A percentile compares a stretch with the other conserved stretches of the same genome.
Conservation (phyloP, 441 rosid species). For the Geranium incanum region DNA sequence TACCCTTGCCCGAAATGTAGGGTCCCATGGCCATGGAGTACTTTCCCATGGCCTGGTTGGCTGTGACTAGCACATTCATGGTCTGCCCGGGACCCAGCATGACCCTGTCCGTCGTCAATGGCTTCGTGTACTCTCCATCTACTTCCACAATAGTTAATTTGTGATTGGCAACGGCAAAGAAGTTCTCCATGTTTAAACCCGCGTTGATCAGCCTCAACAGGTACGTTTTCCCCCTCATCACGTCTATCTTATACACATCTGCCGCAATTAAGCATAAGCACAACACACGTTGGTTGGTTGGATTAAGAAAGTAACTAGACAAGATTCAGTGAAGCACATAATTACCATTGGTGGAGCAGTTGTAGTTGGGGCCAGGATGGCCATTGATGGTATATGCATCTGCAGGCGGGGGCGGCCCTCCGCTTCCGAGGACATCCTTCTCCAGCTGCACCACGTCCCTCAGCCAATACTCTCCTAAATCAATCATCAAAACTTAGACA, state of each 20-base stretch:
- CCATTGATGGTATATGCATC: conserved; percentile 76
- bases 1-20: conserved; percentile 50
- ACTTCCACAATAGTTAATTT: conserved; percentile 65
- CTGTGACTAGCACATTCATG: conserved; percentile 65
- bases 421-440: conserved; percentile 46
- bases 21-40: conserved; percentile 85
- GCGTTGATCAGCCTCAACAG: conserved; percentile 69
- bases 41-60: conserved; percentile 57
- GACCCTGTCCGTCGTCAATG: conserved; percentile 52
- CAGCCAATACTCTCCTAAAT: conserved; percentile 72
- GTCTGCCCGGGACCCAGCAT: conserved; percentile 95
- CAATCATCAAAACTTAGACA: background rate
- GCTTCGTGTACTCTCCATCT: conserved; percentile 75
- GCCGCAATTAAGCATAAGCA: conserved; percentile 20
- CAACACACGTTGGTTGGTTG: background rate
- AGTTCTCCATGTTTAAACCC: conserved; percentile 68
- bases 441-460: conserved; percentile 60
- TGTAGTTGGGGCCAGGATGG: conserved; percentile 81
- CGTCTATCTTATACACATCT: conserved; percentile 57
- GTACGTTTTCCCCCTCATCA: conserved; percentile 69
- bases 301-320: too few species aligned
- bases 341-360: conserved; percentile 60
- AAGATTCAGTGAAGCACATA: too few species aligned
- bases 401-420: conserved; percentile 66
- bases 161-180: conserved; percentile 78